A percentile compares a stretch with the other conserved stretches of the same genome.
Conservation (phyloP, 2,329 filamentous ascomycete genomes). For the Trichoderma afroharzianum region DNA sequence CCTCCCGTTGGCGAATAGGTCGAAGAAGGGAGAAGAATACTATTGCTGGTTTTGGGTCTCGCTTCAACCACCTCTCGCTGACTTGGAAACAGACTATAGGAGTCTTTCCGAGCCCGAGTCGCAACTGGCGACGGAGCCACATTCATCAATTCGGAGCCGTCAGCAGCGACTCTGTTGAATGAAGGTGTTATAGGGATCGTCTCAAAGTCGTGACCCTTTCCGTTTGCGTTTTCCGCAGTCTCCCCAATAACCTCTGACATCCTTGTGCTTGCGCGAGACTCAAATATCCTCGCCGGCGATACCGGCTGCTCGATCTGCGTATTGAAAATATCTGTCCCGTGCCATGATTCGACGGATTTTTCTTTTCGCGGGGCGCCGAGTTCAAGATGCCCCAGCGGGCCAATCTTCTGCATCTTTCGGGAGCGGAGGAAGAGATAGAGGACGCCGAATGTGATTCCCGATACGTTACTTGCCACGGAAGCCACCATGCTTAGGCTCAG, state of each 20-base stretch:
- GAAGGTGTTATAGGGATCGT: neutral
- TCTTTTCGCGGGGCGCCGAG: slow-evolving; percentile 41
- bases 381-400: slow-evolving; percentile 39
- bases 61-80: slow-evolving; percentile 2
- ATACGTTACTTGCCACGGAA: slow-evolving; percentile 62
- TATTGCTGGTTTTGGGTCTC: slow-evolving; percentile 27
- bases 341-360: slow-evolving; percentile 13
- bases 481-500: slow-evolving; percentile 58
- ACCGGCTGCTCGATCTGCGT: slow-evolving; percentile 24
- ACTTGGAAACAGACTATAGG: slow-evolving; percentile 23
- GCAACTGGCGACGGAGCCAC: neutral
- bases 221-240: neutral
- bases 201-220: neutral
- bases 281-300: slow-evolving; percentile 9
- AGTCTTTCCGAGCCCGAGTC: slow-evolving; percentile 18
- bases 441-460: slow-evolving; percentile 61
- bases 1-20: slow-evolving; percentile 11
- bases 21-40: slow-evolving; percentile 36
- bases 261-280: slow-evolving; percentile 6
- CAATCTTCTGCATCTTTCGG: slow-evolving; percentile 55
- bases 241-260: neutral
- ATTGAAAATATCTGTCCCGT: slow-evolving; percentile 18
- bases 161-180: neutral
- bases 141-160: neutral
- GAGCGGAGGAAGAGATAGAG: slow-evolving; percentile 66